Percentiles rank a stretch among this genome's conserved stretches.
Evolutionary conservation across 2,329 filamentous ascomycete genomes (phyloP).

Genomic region (Purpureocillium takamizusanense): DNA sequence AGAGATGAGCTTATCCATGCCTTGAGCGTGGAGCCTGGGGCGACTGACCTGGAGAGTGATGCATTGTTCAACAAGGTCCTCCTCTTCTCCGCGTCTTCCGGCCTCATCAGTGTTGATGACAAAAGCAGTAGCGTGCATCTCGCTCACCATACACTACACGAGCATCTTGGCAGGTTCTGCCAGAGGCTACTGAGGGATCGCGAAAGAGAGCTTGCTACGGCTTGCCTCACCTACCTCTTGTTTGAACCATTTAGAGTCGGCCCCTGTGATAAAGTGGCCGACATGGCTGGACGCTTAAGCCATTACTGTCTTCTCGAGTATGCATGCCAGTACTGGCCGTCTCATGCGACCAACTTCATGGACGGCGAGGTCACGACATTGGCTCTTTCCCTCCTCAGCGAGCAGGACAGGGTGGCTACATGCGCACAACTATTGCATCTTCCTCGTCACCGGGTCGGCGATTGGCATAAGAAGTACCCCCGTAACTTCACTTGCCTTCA

Average conservation of each 20-base stretch:
- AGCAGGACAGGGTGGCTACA: conserved; percentile 1
- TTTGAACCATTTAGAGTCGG: conserved; percentile 5
- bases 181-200: conserved; percentile 1
- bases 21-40: conserved; percentile 5
- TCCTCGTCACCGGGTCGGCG: conserved; percentile 3
- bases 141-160: conserved; percentile 6
- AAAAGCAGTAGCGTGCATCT: conserved; percentile 3
- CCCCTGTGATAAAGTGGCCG: conserved; percentile 1
- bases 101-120: conserved; percentile 5
- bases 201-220: conserved; percentile 3
- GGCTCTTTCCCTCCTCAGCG: neutral
- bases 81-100: conserved; percentile 4
- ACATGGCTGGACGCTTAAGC: conserved; percentile 3
- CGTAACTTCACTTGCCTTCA: conserved; percentile 6
- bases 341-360: neutral
- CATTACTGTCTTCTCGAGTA: conserved; percentile 5
- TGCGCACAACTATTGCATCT: conserved; percentile 5
- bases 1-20: conserved; percentile 8
- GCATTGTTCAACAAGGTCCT: conserved; percentile 4
- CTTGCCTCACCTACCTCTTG: conserved; percentile 6
- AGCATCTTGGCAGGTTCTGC: conserved; percentile 4
- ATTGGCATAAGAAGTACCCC: conserved; percentile 5
- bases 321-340: conserved; percentile 4
- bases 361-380: neutral
- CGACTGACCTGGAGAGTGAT: conserved; percentile 3